These are phyloP conservation scores for Trichothecium sympodiale DNA, from an alignment of 2,329 filamentous ascomycete species.

Conservation along the genomic window DNA sequence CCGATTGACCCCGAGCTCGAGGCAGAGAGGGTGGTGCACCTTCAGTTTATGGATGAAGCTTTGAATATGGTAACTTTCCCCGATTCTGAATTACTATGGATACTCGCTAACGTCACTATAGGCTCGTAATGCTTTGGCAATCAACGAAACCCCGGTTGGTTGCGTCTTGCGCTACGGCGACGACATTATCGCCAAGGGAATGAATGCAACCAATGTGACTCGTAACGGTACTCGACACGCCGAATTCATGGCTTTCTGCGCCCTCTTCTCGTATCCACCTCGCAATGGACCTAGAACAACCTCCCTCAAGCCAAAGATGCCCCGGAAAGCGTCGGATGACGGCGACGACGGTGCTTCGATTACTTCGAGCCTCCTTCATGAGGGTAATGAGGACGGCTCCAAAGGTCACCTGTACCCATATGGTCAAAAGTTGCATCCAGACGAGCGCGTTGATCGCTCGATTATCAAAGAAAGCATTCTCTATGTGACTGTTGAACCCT, in stretches of 20 bases:
- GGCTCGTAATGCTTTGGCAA: conserved; percentile 75
- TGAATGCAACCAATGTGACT: conserved; percentile 93
- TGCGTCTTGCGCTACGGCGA: conserved; percentile 82
- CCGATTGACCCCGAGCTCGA: neutral
- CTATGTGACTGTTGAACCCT: conserved; percentile 96
- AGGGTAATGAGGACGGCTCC: conserved; percentile 40
- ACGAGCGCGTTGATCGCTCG: conserved; percentile 48
- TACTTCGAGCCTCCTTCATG: conserved; percentile 17
- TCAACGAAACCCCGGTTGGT: conserved; percentile 90
- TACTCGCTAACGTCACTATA: conserved; percentile 27
- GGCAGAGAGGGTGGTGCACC: conserved; percentile 21
- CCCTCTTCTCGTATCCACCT: conserved; percentile 34
- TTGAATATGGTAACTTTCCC: conserved; percentile 61
- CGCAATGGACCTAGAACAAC: conserved; percentile 17
- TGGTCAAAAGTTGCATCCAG: conserved; percentile 45
- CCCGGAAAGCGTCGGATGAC: conserved; percentile 9
- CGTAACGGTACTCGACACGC: conserved; percentile 89
- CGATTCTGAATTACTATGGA: too few species aligned
- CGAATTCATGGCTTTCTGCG: conserved; percentile 77
- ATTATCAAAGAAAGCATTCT: conserved; percentile 64
- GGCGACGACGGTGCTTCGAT: conserved; percentile 4
- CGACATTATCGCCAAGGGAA: conserved; percentile 73
- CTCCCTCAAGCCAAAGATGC: conserved; percentile 21
- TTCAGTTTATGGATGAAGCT: conserved; percentile 70
- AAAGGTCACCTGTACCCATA: conserved; percentile 50